Percentiles rank a stretch among this genome's conserved stretches.
These are phyloP conservation scores for Steccherinum ochraceum DNA, from an alignment of 768 basidiomycete genomes.

Conservation along the genomic window DNA sequence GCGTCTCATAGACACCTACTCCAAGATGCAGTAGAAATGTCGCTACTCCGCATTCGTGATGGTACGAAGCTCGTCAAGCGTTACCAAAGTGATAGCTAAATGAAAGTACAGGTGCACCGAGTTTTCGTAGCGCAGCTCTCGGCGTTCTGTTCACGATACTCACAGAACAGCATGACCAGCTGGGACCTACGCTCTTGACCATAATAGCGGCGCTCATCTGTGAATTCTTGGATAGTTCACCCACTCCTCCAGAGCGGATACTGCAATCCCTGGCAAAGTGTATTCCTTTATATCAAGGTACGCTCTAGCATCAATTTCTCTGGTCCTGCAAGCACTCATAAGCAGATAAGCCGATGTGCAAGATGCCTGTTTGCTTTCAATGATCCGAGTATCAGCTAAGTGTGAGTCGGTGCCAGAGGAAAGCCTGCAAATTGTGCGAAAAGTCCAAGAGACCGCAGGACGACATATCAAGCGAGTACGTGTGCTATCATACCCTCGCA, in stretches of 20 bases:
- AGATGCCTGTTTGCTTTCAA: slow-evolving; percentile 65
- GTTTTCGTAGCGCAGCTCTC: slow-evolving; percentile 31
- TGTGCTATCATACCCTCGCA: slow-evolving; percentile 5
- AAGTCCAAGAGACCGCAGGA: slow-evolving; percentile 37
- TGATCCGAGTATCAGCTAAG: slow-evolving; percentile 60
- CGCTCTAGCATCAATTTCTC: too few relatives aligned
- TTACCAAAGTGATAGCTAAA: slow-evolving; percentile 11
- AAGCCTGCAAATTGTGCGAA: slow-evolving; percentile 35
- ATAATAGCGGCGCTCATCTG: slow-evolving; percentile 64
- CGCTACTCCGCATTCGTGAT: slow-evolving; percentile 43
- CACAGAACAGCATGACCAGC: slow-evolving; percentile 27
- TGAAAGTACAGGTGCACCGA: slow-evolving; percentile 26
- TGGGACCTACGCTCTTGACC: slow-evolving; percentile 53
- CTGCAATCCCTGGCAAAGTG: slow-evolving; percentile 39
- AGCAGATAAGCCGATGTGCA: slow-evolving; percentile 71
- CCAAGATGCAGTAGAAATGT: slow-evolving; percentile 50
- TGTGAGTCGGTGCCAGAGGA: slow-evolving; percentile 48
- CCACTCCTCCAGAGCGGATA: slow-evolving; percentile 43
- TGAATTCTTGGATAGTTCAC: slow-evolving; percentile 48
- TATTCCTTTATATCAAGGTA: slow-evolving; percentile 38
- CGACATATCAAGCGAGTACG: slow-evolving; percentile 53
- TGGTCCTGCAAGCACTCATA: too few relatives aligned
- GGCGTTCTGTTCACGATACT: slow-evolving; percentile 33
- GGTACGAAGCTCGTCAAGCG: slow-evolving; percentile 29
- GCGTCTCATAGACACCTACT: slow-evolving; percentile 30